These are phyloP conservation scores for Oryza coarctata DNA, from an alignment of 176 grass and related monocot genomes.

Conservation along the genomic window DNA sequence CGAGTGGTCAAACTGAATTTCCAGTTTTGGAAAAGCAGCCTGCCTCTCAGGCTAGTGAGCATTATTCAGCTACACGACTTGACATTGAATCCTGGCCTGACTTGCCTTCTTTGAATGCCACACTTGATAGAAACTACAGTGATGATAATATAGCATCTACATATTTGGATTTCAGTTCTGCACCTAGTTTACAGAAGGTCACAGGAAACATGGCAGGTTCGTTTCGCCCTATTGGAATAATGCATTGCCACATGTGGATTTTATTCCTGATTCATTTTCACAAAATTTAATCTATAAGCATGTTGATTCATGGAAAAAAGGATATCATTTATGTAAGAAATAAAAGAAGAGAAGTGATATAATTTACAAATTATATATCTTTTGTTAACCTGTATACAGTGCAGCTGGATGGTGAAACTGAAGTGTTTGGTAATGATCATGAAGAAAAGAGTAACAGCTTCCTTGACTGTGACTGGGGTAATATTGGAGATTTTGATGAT, in stretches of 20 bases:
- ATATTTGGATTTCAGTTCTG: conserved; percentile 71
- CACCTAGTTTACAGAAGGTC: conserved; percentile 54
- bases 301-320: not conserved
- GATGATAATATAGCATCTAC: conserved; percentile 49
- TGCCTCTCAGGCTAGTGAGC: conserved; percentile 45
- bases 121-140: conserved; percentile 61
- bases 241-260: not conserved
- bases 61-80: conserved; percentile 50
- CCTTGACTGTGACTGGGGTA: conserved; percentile 85
- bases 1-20: conserved; percentile 49
- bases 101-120: conserved; percentile 68
- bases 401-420: conserved; percentile 60
- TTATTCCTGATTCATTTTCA: not conserved
- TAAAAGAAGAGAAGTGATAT: not conserved
- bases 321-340: not conserved
- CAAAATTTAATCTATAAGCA: not conserved
- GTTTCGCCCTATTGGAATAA: conserved; percentile 16
- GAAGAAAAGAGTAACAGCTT: conserved; percentile 68
- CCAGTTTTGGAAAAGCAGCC: conserved; percentile 50
- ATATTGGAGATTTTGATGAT: conserved; percentile 83
- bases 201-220: conserved; percentile 45
- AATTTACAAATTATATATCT: conserved; percentile 26
- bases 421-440: conserved; percentile 55
- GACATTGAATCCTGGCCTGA: conserved; percentile 85
- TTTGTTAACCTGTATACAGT: conserved; percentile 56